Base-by-base conservation (phyloP, 2,329 filamentous ascomycete species). In the Cladosporium sp. region DNA sequence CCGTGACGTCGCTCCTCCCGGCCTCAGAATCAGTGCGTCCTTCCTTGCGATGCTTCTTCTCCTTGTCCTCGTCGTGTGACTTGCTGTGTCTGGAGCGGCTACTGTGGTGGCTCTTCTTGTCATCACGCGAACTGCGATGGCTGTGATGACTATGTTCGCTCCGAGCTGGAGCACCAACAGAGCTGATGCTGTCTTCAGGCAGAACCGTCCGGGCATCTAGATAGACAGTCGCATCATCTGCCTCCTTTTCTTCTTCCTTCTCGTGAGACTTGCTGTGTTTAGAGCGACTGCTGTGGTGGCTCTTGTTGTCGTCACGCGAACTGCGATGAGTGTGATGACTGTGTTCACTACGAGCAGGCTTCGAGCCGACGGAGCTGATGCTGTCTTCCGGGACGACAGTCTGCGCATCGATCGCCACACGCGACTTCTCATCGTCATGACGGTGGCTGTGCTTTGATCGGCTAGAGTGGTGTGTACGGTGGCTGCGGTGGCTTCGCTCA, bases 341-440 rank as follows among this genome's bases (percentile, higher is more conserved):
- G 19, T 50, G 35, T 10, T 57, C 54, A 37, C 54, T 57, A 24
- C 54, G 54, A 17, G 54, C 45, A 5, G 54, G 24, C 24, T 45
- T 51, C 3, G 57, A 45, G 8, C 25, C 32, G 8, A 70, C 73
- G 64, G 77, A 74, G 15, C 75, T 77, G 60, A 80, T 78, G 56
- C 74, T 77, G 60, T 80, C 78, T 58, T 76, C 75, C 1, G 78
- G 78, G 1, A 74, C 71, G 3, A 80, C 73, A 3, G 76, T 78
- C 60, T 75, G 75, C 40, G 68, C 65, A 56, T 79, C 75, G 53
- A 71, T 73, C 4, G 70, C 59, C 17, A 73, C 72, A 47, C 75
- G 71, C 28, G 69, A 61, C 53, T 40, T 64, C 5, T 72, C 67
- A 28, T 62, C 49, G 19, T 36, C 48, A 13, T 50, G 45, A 24